These are phyloP conservation scores for Alisma plantagoaquatica DNA, from an alignment of 106 monocot species.

Conservation along the genomic window DNA sequence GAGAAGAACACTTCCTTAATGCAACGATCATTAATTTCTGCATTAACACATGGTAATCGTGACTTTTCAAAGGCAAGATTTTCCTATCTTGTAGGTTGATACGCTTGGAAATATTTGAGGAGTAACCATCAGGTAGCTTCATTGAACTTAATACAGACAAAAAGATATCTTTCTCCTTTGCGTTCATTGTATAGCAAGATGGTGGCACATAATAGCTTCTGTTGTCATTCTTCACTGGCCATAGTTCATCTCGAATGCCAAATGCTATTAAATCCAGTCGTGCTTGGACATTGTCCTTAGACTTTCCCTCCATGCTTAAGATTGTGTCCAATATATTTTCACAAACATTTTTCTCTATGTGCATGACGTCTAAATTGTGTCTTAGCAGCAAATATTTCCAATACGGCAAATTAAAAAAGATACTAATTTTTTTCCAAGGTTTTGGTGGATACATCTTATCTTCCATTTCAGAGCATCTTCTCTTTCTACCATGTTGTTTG, in stretches of 20 bases:
- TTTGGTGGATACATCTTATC: neutral
- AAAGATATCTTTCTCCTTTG: neutral
- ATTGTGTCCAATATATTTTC: slow-evolving; percentile 1
- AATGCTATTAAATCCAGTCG: neutral
- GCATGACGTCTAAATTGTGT: slow-evolving; percentile 1
- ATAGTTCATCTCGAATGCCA: neutral
- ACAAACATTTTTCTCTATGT: slow-evolving; percentile 1
- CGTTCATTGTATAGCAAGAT: neutral
- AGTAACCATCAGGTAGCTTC: neutral
- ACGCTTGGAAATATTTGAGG: neutral
- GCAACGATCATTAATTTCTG: neutral
- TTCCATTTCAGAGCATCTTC: neutral
- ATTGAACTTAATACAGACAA: neutral
- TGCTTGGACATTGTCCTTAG: too few relatives aligned
- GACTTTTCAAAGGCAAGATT: neutral
- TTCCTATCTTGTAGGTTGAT: neutral
- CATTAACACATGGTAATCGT: slow-evolving; percentile 5
- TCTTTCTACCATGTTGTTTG: too few relatives aligned
- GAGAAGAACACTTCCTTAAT: neutral
- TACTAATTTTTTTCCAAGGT: neutral
- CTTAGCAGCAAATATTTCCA: neutral
- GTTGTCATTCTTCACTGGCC: neutral
- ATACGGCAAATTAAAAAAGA: neutral
- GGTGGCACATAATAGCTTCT: neutral
- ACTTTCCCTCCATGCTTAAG: too few relatives aligned